Conservation (phyloP, 108 stramenopile genomes). For the Skeletonema tropicum region DNA sequence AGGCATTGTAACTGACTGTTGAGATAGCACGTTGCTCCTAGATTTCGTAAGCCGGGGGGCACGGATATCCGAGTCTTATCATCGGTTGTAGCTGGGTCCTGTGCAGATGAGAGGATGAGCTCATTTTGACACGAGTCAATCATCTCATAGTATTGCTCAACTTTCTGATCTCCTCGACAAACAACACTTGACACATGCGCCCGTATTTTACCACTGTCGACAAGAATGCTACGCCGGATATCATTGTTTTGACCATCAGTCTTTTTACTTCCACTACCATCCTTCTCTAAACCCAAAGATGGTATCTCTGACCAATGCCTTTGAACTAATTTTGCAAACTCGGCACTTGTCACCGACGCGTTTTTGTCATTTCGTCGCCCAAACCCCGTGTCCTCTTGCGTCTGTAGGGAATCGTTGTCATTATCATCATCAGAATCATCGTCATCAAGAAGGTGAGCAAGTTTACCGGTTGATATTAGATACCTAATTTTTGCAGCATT, state of each 20-base stretch:
- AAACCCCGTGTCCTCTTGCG: slow-evolving; percentile 9
- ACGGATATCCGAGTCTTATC: slow-evolving; percentile 40
- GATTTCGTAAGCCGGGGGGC: slow-evolving; percentile 82
- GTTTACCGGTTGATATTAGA: slow-evolving; percentile 8
- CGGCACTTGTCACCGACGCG: neutral
- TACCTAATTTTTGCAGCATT: slow-evolving; percentile 32
- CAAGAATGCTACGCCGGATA: slow-evolving; percentile 17
- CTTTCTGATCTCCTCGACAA: neutral
- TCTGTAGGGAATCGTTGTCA: neutral
- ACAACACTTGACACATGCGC: neutral
- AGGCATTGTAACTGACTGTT: slow-evolving; percentile 90
- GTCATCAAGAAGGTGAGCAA: slow-evolving; percentile 1
- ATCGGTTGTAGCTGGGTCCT: neutral
- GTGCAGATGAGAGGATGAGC: slow-evolving; percentile 8
- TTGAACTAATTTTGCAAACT: neutral
- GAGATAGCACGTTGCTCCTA: slow-evolving; percentile 90
- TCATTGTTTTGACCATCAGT: slow-evolving; percentile 1
- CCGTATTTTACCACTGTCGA: slow-evolving; percentile 20
- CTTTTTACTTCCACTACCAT: neutral
- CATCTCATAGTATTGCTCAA: neutral
- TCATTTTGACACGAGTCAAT: slow-evolving; percentile 8
- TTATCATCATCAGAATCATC: slow-evolving; percentile 22
- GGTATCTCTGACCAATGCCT: slow-evolving; percentile 12
- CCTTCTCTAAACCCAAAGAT: neutral
- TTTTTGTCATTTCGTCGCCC: slow-evolving; percentile 18